Percentiles rank a stretch among this genome's conserved stretches.
Evolutionary conservation across 2,329 filamentous ascomycete genomes (phyloP).

Genomic region (Colletotrichum somersetense): DNA sequence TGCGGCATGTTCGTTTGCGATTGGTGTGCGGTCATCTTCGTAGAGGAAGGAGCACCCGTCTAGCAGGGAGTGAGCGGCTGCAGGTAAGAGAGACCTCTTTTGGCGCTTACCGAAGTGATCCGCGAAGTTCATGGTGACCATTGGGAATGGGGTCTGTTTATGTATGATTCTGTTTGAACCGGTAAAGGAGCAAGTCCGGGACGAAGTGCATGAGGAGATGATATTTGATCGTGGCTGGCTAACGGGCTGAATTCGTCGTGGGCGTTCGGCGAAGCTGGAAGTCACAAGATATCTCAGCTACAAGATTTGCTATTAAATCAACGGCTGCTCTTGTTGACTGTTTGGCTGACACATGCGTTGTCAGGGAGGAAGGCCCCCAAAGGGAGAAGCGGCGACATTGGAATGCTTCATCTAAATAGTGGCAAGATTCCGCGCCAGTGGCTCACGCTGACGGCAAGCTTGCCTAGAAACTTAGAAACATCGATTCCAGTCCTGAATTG

Average conservation of each 20-base stretch:
- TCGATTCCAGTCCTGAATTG: neutral
- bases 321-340: neutral
- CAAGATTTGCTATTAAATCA: neutral
- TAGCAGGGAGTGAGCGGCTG: neutral
- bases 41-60: slow-evolving; percentile 22
- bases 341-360: slow-evolving; percentile 29
- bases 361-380: neutral
- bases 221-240: neutral
- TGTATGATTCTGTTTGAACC: neutral
- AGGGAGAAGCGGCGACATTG: slow-evolving; percentile 14
- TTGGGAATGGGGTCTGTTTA: neutral
- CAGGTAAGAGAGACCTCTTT: too few species aligned
- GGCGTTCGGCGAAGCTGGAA: neutral
- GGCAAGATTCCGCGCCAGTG: neutral
- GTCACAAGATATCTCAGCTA: neutral
- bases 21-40: slow-evolving; percentile 16
- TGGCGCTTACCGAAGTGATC: slow-evolving; percentile 24
- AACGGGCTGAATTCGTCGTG: neutral
- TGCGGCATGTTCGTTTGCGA: neutral
- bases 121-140: slow-evolving; percentile 20
- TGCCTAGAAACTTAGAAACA: neutral
- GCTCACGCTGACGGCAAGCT: neutral
- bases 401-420: slow-evolving; percentile 33
- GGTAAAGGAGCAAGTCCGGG: neutral
- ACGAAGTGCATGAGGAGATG: neutral